Conservation (phyloP, 306 rosid genomes). For the Acacia melanoxylon region DNA sequence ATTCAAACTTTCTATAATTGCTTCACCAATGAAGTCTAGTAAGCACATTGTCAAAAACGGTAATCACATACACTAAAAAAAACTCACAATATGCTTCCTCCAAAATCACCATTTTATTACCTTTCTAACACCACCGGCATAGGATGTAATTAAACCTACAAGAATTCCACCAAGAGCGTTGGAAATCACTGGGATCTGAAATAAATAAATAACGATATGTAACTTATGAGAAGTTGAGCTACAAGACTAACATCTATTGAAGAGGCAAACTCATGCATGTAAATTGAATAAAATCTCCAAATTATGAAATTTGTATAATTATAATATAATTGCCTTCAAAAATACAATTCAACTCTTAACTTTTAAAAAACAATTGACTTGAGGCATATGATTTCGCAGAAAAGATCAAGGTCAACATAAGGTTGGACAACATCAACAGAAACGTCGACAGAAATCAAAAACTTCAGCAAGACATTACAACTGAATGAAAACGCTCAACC, state of each 20-base stretch:
- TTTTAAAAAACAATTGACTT: background rate
- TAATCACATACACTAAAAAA: background rate
- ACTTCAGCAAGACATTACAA: background rate
- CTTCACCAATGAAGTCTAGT: conserved; percentile 6
- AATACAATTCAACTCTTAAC: background rate
- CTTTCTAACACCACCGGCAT: conserved; percentile 98
- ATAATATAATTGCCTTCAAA: background rate
- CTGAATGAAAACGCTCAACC: conserved; percentile 11
- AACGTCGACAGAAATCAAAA: background rate
- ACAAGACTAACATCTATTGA: background rate
- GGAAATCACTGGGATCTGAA: conserved; percentile 80
- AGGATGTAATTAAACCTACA: conserved; percentile 84
- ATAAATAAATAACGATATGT: conserved; percentile 18
- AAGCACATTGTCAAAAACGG: background rate
- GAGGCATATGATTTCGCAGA: conserved; percentile 6
- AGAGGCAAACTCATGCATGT: conserved; percentile 3
- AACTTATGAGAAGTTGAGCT: background rate
- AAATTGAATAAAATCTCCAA: background rate
- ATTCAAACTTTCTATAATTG: conserved; percentile 1
- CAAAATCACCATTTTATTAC: conserved; percentile 38
- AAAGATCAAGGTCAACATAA: background rate
- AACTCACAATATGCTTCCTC: background rate
- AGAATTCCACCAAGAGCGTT: conserved; percentile 98
- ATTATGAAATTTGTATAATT: conserved; percentile 13
- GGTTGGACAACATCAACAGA: conserved; percentile 7